Conservation (phyloP, 371 early-diverging fungal species). For the Umbelopsis sp. region DNA sequence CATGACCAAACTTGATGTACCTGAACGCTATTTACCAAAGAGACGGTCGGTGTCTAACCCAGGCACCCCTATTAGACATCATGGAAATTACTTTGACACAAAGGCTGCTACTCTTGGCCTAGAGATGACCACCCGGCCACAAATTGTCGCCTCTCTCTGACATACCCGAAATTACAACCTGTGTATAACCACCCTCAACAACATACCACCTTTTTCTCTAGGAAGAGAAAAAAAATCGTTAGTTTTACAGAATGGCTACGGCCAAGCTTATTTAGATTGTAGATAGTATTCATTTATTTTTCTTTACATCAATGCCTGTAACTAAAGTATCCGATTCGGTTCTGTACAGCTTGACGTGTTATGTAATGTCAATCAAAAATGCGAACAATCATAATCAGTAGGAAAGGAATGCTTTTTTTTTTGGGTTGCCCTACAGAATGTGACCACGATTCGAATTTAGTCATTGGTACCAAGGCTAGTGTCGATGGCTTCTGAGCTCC, state of each 20-base stretch:
- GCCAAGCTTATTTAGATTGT: no score
- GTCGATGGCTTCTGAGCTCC: neutral
- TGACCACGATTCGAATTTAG: neutral
- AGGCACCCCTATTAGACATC: neutral
- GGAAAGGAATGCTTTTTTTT: no score
- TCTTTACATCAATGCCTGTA: no score
- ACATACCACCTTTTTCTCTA: no score
- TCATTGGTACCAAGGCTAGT: neutral
- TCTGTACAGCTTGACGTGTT: no score
- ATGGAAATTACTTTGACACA: conserved; percentile 7
- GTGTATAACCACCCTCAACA: neutral
- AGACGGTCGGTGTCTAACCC: conserved; percentile 6
- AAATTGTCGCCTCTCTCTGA: conserved; percentile 2
- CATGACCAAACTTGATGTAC: conserved; percentile 7
- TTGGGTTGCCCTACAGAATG: no score
- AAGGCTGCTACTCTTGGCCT: neutral
- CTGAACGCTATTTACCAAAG: neutral
- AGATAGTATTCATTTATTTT: no score
- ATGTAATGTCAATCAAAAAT: no score
- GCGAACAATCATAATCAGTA: no score
- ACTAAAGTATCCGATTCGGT: no score
- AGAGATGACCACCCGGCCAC: conserved; percentile 4
- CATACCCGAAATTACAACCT: neutral
- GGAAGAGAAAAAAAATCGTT: no score
- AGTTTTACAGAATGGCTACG: no score